Base-by-base conservation (phyloP, 768 basidiomycete species). In the Mrakia frigida region DNA sequence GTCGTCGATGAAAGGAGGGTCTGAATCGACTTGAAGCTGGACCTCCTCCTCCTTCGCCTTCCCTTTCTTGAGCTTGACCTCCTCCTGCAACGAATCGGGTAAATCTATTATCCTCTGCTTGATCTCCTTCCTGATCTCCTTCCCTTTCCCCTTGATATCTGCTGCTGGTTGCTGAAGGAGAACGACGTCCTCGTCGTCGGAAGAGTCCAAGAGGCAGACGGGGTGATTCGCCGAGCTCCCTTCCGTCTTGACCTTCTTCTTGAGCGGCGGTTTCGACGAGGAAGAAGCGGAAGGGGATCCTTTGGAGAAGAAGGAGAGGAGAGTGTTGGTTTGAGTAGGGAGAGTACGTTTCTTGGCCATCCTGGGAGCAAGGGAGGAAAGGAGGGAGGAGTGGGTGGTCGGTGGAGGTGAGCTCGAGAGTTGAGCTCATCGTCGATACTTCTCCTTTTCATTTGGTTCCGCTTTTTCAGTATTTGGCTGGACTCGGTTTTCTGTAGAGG, bases 161-260 rank as follows among this genome's bases (percentile, higher is more conserved):
- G 70, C n/a, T 71, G 70, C 33, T 25, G 5, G 25, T 21, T 68
- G 2, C 21, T 35, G 68, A 10, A 43, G 18, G 25, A 39, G 25
- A 25, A 39, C 37, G 65, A 41, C 25, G 37, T 68, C 39, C 14
- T 74, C 73, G 18, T 74, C 73, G 39, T 74, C 73, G 3, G 73
- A 74, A 11, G 73, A 74, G 52, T 74, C 73, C 7, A 65, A 25
- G 6, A 74, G 63, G 25, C 73, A 74, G 50, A 74, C 73, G 39
- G 73, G 73, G 16, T 65, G 63, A 16, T 65, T 16, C 21, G 28
- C 73, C 14, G 43, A 56, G 46, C 61, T 74, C 31, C 46, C 43
- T 50, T 60, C 61, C 31, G 28, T 35, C 39, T 43, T 21, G 61
- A 65, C 35, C 61, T 59, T 61, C 50, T 46, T 59, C 18, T 43